These are phyloP conservation scores for Nemania abortiva DNA, from an alignment of 2,329 filamentous ascomycete genomes.

Conservation along the genomic window DNA sequence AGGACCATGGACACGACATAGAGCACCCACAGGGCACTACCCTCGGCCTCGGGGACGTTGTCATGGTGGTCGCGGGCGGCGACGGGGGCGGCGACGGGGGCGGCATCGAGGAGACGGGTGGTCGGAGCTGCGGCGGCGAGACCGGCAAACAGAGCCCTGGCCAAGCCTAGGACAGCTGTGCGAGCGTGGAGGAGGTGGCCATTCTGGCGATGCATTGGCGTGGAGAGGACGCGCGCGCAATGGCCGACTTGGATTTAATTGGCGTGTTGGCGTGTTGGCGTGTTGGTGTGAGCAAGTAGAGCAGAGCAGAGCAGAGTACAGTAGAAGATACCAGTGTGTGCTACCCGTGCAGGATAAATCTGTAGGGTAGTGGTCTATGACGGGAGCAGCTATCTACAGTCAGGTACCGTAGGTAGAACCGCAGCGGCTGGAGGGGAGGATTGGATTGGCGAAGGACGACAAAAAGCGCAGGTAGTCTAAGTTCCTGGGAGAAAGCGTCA, in stretches of 20 bases:
- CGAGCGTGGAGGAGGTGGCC: constrained; percentile 56
- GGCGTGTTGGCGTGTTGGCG: background rate
- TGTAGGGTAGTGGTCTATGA: too few relatives aligned
- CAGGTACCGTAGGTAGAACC: too few relatives aligned
- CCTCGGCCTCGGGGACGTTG: constrained; percentile 64
- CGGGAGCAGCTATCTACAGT: too few relatives aligned
- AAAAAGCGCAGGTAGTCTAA: too few relatives aligned
- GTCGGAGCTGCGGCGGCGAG: constrained; percentile 61
- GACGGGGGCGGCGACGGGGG: constrained; percentile 45
- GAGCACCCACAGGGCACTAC: constrained; percentile 82
- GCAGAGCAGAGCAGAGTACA: background rate
- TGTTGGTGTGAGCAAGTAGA: background rate
- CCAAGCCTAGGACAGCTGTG: constrained; percentile 63
- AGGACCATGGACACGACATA: constrained; percentile 81
- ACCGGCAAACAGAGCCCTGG: constrained; percentile 54
- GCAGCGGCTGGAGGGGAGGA: too few relatives aligned
- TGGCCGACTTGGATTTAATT: background rate
- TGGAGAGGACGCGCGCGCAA: constrained; percentile 16
- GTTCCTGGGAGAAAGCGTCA: too few relatives aligned
- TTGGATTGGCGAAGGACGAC: too few relatives aligned
- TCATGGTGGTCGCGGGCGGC: constrained; percentile 54
- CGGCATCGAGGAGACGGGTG: constrained; percentile 10
- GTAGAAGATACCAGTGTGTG: too few relatives aligned
- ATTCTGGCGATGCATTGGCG: constrained; percentile 45
- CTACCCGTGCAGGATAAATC: too few relatives aligned